Percentiles rank a stretch among this genome's conserved stretches.
Evolutionary conservation across 352 stramenopile species (phyloP).

Genomic region (Globisporangium nagaii): DNA sequence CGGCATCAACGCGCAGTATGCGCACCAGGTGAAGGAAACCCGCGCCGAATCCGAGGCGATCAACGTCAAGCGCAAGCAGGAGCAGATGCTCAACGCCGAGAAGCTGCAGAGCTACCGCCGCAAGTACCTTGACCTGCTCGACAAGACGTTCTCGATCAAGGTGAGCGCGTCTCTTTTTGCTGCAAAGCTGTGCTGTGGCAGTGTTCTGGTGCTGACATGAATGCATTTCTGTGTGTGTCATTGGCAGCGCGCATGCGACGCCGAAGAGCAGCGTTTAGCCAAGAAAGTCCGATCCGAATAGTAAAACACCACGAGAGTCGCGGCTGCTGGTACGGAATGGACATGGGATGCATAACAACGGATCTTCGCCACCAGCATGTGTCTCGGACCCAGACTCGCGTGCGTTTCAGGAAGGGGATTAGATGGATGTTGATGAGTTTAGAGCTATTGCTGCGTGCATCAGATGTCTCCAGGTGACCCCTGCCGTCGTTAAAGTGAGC

Average conservation of each 20-base stretch:
- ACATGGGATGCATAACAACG: background rate
- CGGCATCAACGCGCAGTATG: slow-evolving; percentile 55
- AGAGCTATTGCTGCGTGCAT: too few relatives aligned
- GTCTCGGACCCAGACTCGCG: too few relatives aligned
- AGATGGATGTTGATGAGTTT: too few relatives aligned
- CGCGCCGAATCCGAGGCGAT: slow-evolving; percentile 38
- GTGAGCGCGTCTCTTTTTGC: slow-evolving; percentile 8
- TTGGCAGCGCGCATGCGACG: slow-evolving; percentile 23
- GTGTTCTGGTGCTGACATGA: background rate
- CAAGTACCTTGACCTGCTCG: slow-evolving; percentile 56
- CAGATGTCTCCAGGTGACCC: too few relatives aligned
- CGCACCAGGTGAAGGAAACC: slow-evolving; percentile 28
- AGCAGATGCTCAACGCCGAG: slow-evolving; percentile 54
- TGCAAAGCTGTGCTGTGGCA: background rate
- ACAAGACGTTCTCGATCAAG: slow-evolving; percentile 63
- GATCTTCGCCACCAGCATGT: too few relatives aligned
- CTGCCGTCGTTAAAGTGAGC: too few relatives aligned
- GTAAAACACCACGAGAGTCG: background rate
- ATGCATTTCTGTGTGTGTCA: background rate
- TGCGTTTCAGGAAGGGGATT: too few relatives aligned
- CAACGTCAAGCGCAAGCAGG: slow-evolving; percentile 62
- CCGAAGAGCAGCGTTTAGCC: slow-evolving; percentile 10
- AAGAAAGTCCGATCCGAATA: slow-evolving; percentile 18
- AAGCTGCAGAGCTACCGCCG: slow-evolving; percentile 55
- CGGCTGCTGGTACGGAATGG: background rate